A percentile compares a stretch with the other conserved stretches of the same genome.
These are phyloP conservation scores for Agastache rugosa DNA, from an alignment of 257 asterid genomes.

Conservation along the genomic window DNA sequence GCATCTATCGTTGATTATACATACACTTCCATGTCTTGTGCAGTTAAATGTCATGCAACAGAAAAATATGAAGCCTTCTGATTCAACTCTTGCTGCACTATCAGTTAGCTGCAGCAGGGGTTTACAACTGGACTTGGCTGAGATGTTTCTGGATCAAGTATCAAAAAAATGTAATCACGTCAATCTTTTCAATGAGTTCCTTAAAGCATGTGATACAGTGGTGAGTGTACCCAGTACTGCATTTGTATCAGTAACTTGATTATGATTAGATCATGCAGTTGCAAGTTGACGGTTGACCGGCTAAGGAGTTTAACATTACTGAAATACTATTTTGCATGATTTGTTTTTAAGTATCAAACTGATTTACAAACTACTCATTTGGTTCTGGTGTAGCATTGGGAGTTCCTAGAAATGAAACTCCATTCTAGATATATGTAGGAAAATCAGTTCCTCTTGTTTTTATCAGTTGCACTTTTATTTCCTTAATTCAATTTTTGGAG, in stretches of 20 bases:
- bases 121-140: slow-evolving; percentile 78
- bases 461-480: slow-evolving; percentile 12
- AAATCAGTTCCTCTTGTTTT: slow-evolving; percentile 4
- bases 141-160: slow-evolving; percentile 61
- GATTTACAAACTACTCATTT: slow-evolving; percentile 16
- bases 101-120: slow-evolving; percentile 80
- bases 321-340: not conserved
- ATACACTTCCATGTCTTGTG: slow-evolving; percentile 42
- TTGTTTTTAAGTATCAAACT: not conserved
- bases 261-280: slow-evolving; percentile 13
- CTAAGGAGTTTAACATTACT: slow-evolving; percentile 15
- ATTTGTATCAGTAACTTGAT: slow-evolving; percentile 25
- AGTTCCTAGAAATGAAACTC: slow-evolving; percentile 1
- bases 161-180: slow-evolving; percentile 43
- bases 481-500: not conserved
- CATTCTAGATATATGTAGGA: not conserved
- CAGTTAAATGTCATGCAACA: slow-evolving; percentile 80
- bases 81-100: slow-evolving; percentile 75
- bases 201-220: slow-evolving; percentile 80
- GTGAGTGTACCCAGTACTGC: slow-evolving; percentile 53
- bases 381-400: slow-evolving; percentile 15
- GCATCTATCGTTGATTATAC: slow-evolving; percentile 20
- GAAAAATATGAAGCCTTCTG: slow-evolving; percentile 69
- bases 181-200: slow-evolving; percentile 67
- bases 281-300: slow-evolving; percentile 2